Base-by-base conservation (phyloP, 1,284 basidiomycete species). In the Fistulinella staudtii region DNA sequence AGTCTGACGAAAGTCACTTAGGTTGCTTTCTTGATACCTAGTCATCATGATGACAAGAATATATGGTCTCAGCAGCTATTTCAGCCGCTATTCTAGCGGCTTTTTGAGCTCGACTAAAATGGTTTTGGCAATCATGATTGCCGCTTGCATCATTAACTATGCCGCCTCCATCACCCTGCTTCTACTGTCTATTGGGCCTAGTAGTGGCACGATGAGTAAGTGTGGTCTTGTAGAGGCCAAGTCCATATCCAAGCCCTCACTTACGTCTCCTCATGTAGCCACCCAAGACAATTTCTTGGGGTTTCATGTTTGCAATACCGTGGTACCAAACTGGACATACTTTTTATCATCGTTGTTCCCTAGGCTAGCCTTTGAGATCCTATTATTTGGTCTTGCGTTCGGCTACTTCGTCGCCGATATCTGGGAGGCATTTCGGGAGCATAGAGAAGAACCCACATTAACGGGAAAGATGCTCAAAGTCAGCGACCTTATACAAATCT, bases 31-130 rank as follows among this genome's bases (percentile, higher is more conserved):
- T 27, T 27, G 18, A 4, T 22, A 25, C 30, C 5, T 6, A 55
- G 55, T 53, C 10, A 53, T 58, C 36, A 46, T 58, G 53, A 58
- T 55, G 38, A 55, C 35, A 36, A 54, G 54, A 29, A 17, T 58
- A 45, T 13, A 43, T 6, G 50, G 36, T 10, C 18, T n/a, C n/a
- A n/a, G n/a, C n/a, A n/a, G n/a, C n/a, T n/a, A n/a, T n/a, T n/a
- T 55, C n/a, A 53, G 55, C 27, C 10, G 3, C 9, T 13, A 9
- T 34, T 24, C 42, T 4, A 34, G 28, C 3, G 10, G 36, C 20
- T 46, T 47, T 18, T 21, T 58, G 17, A 42, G n/a, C 14, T 42
- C 42, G 0, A 22, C 50, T 8, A 47, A 37, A 23, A 36, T 7
- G 36, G 35, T 56, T 6, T 9, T 44, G 23, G 23, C 6, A 3